Conservation (phyloP, 2,329 filamentous ascomycete genomes). For the Microcyclospora tardicrescens region DNA sequence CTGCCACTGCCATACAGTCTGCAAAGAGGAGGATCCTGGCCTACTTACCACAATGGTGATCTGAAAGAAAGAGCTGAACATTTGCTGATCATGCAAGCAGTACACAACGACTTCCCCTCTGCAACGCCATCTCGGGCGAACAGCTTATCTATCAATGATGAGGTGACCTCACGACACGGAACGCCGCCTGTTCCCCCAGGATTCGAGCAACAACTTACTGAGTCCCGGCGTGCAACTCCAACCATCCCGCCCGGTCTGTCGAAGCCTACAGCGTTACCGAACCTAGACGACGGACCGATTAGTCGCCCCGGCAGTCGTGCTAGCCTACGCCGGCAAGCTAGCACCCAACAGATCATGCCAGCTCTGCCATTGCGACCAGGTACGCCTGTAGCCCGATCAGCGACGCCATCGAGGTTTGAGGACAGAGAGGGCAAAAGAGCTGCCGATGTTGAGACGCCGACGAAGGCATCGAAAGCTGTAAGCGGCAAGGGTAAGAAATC, state of each 20-base stretch:
- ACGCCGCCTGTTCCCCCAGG: conserved; percentile 25
- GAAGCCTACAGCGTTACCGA: conserved; percentile 5
- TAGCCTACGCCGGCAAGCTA: conserved; percentile 15
- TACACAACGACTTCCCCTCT: conserved; percentile 6
- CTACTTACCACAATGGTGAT: too few species aligned
- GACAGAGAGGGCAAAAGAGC: conserved; percentile 7
- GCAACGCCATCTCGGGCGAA: conserved; percentile 11
- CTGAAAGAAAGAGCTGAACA: too few species aligned
- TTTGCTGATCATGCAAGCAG: too few species aligned
- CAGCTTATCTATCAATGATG: conserved; percentile 16
- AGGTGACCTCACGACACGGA: neutral
- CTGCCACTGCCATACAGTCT: too few species aligned
- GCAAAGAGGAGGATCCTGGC: too few species aligned
- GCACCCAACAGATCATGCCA: conserved; percentile 21
- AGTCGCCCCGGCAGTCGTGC: conserved; percentile 22
- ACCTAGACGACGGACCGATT: conserved; percentile 6
- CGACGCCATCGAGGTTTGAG: conserved; percentile 18
- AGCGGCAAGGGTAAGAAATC: neutral
- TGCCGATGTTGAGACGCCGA: conserved; percentile 7
- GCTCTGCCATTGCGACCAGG: conserved; percentile 29
- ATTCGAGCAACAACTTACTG: conserved; percentile 22
- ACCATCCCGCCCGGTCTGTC: conserved; percentile 34
- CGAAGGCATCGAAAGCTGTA: conserved; percentile 6
- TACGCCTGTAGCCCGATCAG: conserved; percentile 19
- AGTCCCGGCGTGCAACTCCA: conserved; percentile 30